A percentile compares a stretch with the other conserved stretches of the same genome.
Evolutionary conservation across 805 yeast genomes (phyloP).

Genomic region (Clavispora santaluciae): DNA sequence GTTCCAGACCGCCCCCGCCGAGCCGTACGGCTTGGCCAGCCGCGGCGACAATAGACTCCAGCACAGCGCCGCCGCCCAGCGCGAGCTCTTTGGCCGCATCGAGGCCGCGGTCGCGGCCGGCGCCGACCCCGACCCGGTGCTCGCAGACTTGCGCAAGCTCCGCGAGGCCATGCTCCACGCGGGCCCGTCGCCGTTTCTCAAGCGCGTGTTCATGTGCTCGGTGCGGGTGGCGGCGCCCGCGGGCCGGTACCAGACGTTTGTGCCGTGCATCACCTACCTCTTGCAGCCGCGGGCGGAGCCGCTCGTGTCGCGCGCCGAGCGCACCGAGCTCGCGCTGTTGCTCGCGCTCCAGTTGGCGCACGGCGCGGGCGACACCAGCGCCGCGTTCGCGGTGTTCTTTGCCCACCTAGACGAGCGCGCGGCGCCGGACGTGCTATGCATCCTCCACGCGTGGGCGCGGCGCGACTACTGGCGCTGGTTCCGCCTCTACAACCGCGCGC

Average conservation of each 20-base stretch:
- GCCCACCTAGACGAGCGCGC: conserved; percentile 17
- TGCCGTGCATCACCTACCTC: conserved; percentile 47
- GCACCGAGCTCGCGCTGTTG: conserved; percentile 36
- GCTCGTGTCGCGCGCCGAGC: conserved; percentile 18
- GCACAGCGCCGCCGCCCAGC: conserved; percentile 38
- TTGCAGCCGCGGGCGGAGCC: conserved; percentile 21
- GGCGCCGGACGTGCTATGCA: conserved; percentile 11
- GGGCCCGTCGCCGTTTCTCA: conserved; percentile 34
- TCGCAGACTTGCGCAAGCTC: conserved; percentile 41
- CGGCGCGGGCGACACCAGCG: conserved; percentile 27
- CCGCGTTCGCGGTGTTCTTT: conserved; percentile 28
- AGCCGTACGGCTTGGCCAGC: conserved; percentile 50
- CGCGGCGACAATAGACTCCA: conserved; percentile 57
- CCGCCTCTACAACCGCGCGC: conserved; percentile 26
- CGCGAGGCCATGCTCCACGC: conserved; percentile 50
- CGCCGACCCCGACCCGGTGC: conserved; percentile 9
- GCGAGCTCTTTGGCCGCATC: conserved; percentile 35
- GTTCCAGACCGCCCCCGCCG: neutral
- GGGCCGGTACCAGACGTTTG: conserved; percentile 50
- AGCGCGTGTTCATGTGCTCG: conserved; percentile 45
- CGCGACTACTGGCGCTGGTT: conserved; percentile 30
- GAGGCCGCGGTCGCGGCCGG: conserved; percentile 10
- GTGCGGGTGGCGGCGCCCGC: conserved; percentile 40
- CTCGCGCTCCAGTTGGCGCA: conserved; percentile 44
- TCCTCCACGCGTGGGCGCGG: conserved; percentile 24